These are phyloP conservation scores for Stephanodiscus minutulus DNA, from an alignment of 108 stramenopile species.

Conservation along the genomic window DNA sequence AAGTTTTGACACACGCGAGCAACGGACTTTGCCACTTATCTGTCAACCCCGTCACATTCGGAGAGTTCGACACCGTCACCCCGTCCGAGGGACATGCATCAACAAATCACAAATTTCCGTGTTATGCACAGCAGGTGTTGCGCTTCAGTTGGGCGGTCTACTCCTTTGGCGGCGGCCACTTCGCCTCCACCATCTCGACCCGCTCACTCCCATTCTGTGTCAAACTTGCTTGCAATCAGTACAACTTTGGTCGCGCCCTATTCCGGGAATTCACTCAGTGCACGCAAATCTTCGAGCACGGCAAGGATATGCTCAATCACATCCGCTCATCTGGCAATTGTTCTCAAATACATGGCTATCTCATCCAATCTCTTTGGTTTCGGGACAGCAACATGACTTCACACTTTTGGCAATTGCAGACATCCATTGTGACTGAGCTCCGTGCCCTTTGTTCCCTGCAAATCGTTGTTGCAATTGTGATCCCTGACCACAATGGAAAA, in stretches of 20 bases:
- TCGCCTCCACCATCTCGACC: neutral
- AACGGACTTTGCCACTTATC: no score
- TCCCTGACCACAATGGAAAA: no score
- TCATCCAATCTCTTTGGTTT: conserved; percentile 5
- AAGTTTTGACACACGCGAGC: no score
- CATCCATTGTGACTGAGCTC: neutral
- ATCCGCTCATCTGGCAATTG: neutral
- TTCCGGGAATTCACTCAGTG: neutral
- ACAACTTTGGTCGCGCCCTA: no score
- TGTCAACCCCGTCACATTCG: no score
- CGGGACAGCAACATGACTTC: neutral
- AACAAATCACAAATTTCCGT: no score
- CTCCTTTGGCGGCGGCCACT: no score
- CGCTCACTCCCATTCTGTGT: neutral
- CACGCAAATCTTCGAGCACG: neutral
- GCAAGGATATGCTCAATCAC: neutral
- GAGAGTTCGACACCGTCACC: no score
- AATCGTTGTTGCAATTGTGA: neutral
- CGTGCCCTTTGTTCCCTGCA: no score
- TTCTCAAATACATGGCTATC: neutral
- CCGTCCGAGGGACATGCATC: no score
- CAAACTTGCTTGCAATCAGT: neutral
- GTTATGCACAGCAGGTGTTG: no score
- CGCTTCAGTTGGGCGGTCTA: no score
- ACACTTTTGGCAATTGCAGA: conserved; percentile 1